phyloP scores from a whole-genome alignment of 1,284 basidiomycete genomes.

The Moniliella sp. region DNA sequence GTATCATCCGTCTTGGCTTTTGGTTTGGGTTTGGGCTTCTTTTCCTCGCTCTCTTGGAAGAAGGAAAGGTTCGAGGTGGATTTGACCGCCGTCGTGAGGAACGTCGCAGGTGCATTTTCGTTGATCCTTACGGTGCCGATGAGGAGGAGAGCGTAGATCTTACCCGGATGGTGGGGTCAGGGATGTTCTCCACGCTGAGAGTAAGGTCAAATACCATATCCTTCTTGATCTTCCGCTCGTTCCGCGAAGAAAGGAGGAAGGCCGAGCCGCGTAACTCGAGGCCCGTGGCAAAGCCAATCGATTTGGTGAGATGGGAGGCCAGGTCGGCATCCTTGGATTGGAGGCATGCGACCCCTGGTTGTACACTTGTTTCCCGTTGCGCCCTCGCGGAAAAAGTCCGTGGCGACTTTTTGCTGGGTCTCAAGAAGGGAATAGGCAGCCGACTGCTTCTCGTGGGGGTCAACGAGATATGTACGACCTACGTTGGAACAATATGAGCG shows the following conservation, averaged over 20 bases:
- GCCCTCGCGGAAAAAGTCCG: slow-evolving; percentile 55
- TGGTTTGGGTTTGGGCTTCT: background rate
- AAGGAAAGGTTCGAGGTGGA: slow-evolving; percentile 59
- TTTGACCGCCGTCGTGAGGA: slow-evolving; percentile 52
- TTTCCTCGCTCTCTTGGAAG: slow-evolving; percentile 45
- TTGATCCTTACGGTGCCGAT: slow-evolving; percentile 70
- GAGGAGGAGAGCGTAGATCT: slow-evolving; percentile 72
- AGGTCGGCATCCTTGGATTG: slow-evolving; percentile 58
- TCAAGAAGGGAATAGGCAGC: slow-evolving; percentile 59
- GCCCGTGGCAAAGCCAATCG: slow-evolving; percentile 53
- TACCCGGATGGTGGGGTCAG: slow-evolving; percentile 43
- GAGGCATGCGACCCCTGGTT: slow-evolving; percentile 51
- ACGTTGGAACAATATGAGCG: slow-evolving; percentile 79
- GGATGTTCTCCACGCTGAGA: slow-evolving; percentile 61
- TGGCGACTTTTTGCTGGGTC: slow-evolving; percentile 55
- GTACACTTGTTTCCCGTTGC: slow-evolving; percentile 55
- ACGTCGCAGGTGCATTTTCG: slow-evolving; percentile 38
- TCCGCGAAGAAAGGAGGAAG: slow-evolving; percentile 67
- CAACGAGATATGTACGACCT: slow-evolving; percentile 78
- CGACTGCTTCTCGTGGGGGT: slow-evolving; percentile 74
- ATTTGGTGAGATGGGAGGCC: slow-evolving; percentile 66
- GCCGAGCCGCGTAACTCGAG: slow-evolving; percentile 76
- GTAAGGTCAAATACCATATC: slow-evolving; percentile 70
- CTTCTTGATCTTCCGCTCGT: slow-evolving; percentile 47
- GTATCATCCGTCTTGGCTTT: background rate